A percentile compares a stretch with the other conserved stretches of the same genome.
Evolutionary conservation across 1,284 basidiomycete genomes (phyloP).

Genomic region (Porodaedalea pini): DNA sequence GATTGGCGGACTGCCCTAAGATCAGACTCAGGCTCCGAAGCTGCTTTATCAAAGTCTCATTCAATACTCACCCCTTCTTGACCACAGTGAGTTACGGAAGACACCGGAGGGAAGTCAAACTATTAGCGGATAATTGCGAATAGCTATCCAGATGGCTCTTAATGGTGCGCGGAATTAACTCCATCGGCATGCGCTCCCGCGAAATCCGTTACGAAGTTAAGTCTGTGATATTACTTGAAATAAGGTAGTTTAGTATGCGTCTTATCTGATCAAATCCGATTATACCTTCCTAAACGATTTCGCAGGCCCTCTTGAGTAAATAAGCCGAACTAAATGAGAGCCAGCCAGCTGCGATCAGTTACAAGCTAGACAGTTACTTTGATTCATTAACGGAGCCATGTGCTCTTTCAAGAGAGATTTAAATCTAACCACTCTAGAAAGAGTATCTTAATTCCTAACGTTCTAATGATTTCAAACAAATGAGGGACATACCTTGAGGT

Average conservation of each 20-base stretch:
- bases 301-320: neutral
- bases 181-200: conserved; percentile 11
- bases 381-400: too few species aligned
- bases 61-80: neutral
- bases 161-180: neutral
- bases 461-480: too few species aligned
- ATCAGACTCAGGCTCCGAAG: conserved; percentile 8
- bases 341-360: too few species aligned
- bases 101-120: conserved; percentile 4
- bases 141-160: neutral
- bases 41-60: neutral
- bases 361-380: too few species aligned
- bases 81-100: neutral
- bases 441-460: too few species aligned
- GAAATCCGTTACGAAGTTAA: conserved; percentile 12
- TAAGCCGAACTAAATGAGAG: neutral
- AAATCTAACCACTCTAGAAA: too few species aligned
- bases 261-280: conserved; percentile 11
- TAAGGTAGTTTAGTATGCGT: neutral
- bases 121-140: neutral
- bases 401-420: too few species aligned
- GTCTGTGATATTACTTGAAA: neutral
- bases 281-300: neutral
- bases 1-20: conserved; percentile 6
- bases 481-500: too few species aligned